phyloP scores from a whole-genome alignment of 2,329 filamentous ascomycete genomes.

The Fusarium foetens region DNA sequence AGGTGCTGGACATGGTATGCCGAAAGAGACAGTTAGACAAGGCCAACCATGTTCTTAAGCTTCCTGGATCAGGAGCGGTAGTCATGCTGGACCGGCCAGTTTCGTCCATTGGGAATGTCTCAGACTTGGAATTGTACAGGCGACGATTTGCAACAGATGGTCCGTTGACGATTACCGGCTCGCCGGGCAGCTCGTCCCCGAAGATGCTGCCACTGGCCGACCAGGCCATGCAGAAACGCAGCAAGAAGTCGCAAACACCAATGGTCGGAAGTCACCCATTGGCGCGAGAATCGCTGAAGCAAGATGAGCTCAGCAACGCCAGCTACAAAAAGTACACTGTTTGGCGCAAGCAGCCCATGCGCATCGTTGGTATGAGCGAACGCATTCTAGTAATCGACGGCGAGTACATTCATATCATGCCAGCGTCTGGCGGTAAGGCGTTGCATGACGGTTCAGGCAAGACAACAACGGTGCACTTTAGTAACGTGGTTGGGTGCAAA shows the following conservation, averaged over 20 bases:
- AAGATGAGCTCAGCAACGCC: conserved; percentile 66
- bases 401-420: conserved; percentile 88
- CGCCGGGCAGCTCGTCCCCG: conserved; percentile 75
- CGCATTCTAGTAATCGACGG: conserved; percentile 82
- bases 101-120: conserved; percentile 78
- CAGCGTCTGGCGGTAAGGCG: conserved; percentile 72
- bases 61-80: conserved; percentile 78
- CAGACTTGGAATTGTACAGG: conserved; percentile 79
- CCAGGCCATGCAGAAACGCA: conserved; percentile 56
- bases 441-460: conserved; percentile 72
- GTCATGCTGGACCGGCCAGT: conserved; percentile 82
- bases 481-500: conserved; percentile 83
- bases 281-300: conserved; percentile 69
- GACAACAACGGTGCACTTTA: conserved; percentile 84
- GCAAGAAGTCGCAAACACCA: conserved; percentile 60
- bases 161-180: conserved; percentile 73
- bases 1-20: conserved; percentile 82
- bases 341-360: conserved; percentile 84
- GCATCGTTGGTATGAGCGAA: conserved; percentile 79
- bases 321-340: conserved; percentile 83
- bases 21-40: conserved; percentile 82
- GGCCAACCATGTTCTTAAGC: conserved; percentile 80
- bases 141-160: conserved; percentile 81
- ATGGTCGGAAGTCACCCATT: conserved; percentile 72
- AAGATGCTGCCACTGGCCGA: conserved; percentile 68